A percentile compares a stretch with the other conserved stretches of the same genome.
Evolutionary conservation across 2,329 filamentous ascomycete genomes (phyloP).

Genomic region (Alternaria atra): DNA sequence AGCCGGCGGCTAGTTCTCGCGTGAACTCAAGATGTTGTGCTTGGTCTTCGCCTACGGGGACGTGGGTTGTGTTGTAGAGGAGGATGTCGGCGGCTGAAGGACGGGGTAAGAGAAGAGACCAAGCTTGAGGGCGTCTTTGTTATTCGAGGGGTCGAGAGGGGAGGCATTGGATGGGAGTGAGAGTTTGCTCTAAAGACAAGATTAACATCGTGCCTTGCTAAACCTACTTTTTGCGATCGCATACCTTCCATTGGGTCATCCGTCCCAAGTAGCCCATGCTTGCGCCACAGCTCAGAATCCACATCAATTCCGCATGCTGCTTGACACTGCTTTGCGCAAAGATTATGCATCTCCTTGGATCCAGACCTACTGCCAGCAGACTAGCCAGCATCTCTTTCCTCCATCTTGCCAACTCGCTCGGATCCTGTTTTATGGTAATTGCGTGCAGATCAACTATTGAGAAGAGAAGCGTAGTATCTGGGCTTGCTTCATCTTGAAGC

Average conservation of each 20-base stretch:
- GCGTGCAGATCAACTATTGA: conserved; percentile 95
- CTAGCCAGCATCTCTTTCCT: conserved; percentile 80
- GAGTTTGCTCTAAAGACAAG: conserved; percentile 67
- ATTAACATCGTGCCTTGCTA: background rate
- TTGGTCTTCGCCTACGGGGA: conserved; percentile 97
- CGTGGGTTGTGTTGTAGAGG: conserved; percentile 85
- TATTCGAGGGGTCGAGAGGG: conserved; percentile 60
- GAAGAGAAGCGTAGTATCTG: conserved; percentile 74
- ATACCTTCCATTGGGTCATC: conserved; percentile 99
- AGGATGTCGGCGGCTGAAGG: conserved; percentile 94
- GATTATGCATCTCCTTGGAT: conserved; percentile 77
- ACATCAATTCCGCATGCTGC: conserved; percentile 91
- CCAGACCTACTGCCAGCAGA: conserved; percentile 82
- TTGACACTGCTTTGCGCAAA: conserved; percentile 84
- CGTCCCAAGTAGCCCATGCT: conserved; percentile 92
- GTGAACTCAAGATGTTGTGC: conserved; percentile 93
- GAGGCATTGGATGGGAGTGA: conserved; percentile 67
- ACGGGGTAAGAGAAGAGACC: conserved; percentile 97
- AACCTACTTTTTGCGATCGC: background rate
- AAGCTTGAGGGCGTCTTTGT: conserved; percentile 74
- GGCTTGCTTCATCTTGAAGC: conserved; percentile 71
- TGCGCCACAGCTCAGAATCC: conserved; percentile 91
- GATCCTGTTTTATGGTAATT: conserved; percentile 76
- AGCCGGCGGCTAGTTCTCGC: conserved; percentile 83
- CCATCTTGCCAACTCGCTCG: conserved; percentile 67